Conservation (phyloP, 495 filamentous ascomycete species). For the Sporormia fimetaria region DNA sequence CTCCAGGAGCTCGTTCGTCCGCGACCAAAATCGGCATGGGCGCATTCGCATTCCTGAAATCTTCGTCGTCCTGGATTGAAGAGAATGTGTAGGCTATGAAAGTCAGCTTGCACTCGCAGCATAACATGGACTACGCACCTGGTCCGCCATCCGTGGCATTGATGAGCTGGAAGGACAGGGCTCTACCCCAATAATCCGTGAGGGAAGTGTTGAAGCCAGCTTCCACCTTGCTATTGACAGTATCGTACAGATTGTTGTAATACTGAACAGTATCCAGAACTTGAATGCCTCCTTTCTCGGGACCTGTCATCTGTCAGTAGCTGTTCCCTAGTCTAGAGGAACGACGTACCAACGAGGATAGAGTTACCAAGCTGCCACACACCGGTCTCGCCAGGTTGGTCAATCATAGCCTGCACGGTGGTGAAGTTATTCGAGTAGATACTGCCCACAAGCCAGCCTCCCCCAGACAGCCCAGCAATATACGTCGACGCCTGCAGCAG, state of each 20-base stretch:
- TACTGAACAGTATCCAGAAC: constrained; percentile 45
- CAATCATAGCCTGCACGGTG: constrained; percentile 51
- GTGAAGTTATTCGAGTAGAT: constrained; percentile 88
- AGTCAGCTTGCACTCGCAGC: not conserved
- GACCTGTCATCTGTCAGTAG: constrained; percentile 34
- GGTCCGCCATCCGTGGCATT: constrained; percentile 64
- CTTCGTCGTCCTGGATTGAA: constrained; percentile 58
- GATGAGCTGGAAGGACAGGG: constrained; percentile 73
- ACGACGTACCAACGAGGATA: constrained; percentile 46
- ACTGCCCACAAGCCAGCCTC: constrained; percentile 77
- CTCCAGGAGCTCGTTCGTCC: constrained; percentile 58
- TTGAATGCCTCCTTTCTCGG: constrained; percentile 42
- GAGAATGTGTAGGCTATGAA: constrained; percentile 65
- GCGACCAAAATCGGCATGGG: constrained; percentile 79
- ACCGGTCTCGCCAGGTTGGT: constrained; percentile 36
- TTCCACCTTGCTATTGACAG: constrained; percentile 52
- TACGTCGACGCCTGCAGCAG: constrained; percentile 79
- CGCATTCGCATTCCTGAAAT: constrained; percentile 57
- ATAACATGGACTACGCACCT: constrained; percentile 4
- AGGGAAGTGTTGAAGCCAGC: constrained; percentile 68
- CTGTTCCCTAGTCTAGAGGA: not conserved
- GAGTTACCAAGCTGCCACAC: constrained; percentile 70
- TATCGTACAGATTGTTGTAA: constrained; percentile 49
- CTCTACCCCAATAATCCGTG: constrained; percentile 83
- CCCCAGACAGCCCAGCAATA: constrained; percentile 73